These are phyloP conservation scores for Globisporangium viniferum DNA, from an alignment of 352 stramenopile genomes.

Conservation along the genomic window DNA sequence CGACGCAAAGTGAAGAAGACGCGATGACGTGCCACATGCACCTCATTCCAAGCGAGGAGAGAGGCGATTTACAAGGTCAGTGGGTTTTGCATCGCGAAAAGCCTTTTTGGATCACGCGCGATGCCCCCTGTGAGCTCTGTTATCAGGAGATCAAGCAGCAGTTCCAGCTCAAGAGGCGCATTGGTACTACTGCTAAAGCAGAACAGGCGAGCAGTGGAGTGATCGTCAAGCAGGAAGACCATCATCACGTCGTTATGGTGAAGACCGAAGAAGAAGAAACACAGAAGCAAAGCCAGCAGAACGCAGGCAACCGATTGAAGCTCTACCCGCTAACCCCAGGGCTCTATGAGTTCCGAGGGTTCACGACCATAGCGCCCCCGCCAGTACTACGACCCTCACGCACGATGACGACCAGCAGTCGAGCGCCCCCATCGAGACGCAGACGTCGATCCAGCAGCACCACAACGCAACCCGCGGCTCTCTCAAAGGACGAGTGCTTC, in stretches of 20 bases:
- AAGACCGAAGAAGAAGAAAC: neutral
- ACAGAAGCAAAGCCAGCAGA: neutral
- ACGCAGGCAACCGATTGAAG: conserved; percentile 1
- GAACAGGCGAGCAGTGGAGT: neutral
- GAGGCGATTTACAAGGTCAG: neutral
- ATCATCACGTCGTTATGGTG: too few species aligned
- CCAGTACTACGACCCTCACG: conserved; percentile 1
- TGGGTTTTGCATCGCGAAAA: conserved; percentile 10
- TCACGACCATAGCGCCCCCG: conserved; percentile 39
- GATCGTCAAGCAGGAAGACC: neutral
- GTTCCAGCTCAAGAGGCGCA: conserved; percentile 8
- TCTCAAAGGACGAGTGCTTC: conserved; percentile 51
- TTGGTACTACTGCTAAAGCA: neutral
- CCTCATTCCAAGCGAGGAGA: conserved; percentile 10
- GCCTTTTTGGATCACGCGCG: conserved; percentile 19
- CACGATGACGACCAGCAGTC: conserved; percentile 20
- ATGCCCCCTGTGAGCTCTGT: conserved; percentile 16
- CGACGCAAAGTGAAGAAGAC: conserved; percentile 34
- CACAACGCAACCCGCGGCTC: neutral
- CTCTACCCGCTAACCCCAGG: conserved; percentile 54
- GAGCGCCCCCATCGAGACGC: neutral
- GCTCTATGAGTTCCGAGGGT: conserved; percentile 63
- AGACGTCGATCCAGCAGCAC: neutral
- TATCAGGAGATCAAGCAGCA: conserved; percentile 10
- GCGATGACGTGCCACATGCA: conserved; percentile 44